A percentile compares a stretch with the other conserved stretches of the same genome.
Evolutionary conservation across 805 yeast genomes (phyloP).

Genomic region (Wickerhamiella dianesei): DNA sequence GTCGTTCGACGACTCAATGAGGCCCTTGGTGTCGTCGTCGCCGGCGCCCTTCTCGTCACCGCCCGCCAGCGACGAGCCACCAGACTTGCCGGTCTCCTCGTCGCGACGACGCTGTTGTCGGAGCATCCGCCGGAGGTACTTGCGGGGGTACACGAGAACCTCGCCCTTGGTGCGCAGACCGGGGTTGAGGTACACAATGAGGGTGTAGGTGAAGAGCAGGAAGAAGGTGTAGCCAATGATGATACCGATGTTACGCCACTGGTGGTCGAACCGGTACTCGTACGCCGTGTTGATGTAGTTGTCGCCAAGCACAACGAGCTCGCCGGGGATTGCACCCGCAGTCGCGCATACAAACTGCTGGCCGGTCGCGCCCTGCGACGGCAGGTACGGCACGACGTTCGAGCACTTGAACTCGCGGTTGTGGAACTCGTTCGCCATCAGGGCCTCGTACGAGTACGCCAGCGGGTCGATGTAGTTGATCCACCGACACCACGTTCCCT

Average conservation of each 20-base stretch:
- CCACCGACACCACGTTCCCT: conserved; percentile 58
- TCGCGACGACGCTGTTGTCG: conserved; percentile 1
- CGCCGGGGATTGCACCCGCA: conserved; percentile 48
- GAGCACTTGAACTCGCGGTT: conserved; percentile 42
- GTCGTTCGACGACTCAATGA: conserved; percentile 30
- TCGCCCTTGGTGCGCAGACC: conserved; percentile 25
- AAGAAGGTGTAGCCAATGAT: conserved; percentile 38
- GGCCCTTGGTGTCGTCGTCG: conserved; percentile 27
- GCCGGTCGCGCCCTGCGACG: conserved; percentile 30
- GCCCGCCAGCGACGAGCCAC: conserved; percentile 3
- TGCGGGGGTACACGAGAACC: conserved; percentile 20
- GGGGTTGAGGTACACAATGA: conserved; percentile 21
- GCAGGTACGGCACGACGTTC: conserved; percentile 35
- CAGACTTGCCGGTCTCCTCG: conserved; percentile 2
- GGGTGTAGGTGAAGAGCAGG: conserved; percentile 28
- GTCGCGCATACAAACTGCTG: conserved; percentile 47
- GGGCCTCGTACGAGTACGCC: conserved; percentile 45
- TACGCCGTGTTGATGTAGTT: conserved; percentile 37
- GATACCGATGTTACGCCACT: conserved; percentile 75
- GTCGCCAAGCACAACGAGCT: conserved; percentile 42
- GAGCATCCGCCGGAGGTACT: conserved; percentile 9
- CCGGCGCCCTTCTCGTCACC: conserved; percentile 7
- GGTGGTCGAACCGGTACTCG: conserved; percentile 41
- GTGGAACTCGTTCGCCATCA: conserved; percentile 54
- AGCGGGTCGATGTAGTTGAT: conserved; percentile 45